These are phyloP conservation scores for Murraya paniculata DNA, from an alignment of 345 rosid genomes.

Conservation along the genomic window DNA sequence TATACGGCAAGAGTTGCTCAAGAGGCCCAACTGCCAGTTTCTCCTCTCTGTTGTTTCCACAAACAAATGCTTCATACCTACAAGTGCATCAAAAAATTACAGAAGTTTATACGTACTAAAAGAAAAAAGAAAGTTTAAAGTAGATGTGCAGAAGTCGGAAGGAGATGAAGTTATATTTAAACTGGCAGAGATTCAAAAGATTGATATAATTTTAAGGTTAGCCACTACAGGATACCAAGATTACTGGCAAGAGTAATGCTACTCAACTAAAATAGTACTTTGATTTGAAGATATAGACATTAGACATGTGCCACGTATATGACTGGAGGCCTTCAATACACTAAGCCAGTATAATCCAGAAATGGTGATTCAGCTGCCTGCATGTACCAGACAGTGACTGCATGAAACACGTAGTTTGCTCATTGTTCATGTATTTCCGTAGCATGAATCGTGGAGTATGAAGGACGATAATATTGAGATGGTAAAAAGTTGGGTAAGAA, in stretches of 20 bases:
- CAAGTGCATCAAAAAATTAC: neutral
- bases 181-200: neutral
- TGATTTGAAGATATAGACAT: neutral
- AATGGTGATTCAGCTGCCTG: neutral
- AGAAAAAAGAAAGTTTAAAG: neutral
- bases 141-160: neutral
- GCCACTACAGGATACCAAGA: neutral
- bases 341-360: neutral
- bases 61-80: slow-evolving; percentile 54
- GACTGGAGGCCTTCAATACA: neutral
- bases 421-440: neutral
- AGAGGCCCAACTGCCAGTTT: slow-evolving; percentile 45
- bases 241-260: neutral
- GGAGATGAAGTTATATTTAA: neutral
- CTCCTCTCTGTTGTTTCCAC: slow-evolving; percentile 38
- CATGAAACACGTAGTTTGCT: neutral
- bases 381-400: neutral
- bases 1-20: slow-evolving; percentile 43
- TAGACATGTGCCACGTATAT: neutral
- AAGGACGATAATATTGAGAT: neutral
- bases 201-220: neutral
- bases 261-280: neutral
- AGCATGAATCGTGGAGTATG: neutral
- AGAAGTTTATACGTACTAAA: neutral
- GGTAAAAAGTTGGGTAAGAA: neutral